Evolutionary conservation across 2,329 filamentous ascomycete genomes (phyloP), one percentile per base, ranked within the genome.

Genomic region (Allantophomopsis lycopodina): DNA sequence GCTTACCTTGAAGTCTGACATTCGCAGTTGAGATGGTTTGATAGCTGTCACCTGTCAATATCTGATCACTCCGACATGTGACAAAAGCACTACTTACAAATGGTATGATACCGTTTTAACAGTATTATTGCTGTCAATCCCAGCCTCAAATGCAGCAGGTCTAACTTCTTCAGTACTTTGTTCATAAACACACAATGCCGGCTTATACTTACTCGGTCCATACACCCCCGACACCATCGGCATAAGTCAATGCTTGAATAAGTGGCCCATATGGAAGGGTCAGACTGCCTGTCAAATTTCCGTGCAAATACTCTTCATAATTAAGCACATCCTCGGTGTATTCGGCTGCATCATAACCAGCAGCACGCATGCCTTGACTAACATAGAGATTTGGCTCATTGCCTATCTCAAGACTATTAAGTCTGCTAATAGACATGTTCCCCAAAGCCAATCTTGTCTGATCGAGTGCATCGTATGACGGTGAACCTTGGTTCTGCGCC

Each of bases 1-100:
- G 32, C 16, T 17, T 15, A 17, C 16, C 32, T 15, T 34, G 14
- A 34, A 28, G 23, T 12, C 23, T 5, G 23, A 28, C 23, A 6
- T 6, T 28, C 23, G 23, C 23, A 28, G 23, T 28, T 10, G 23
- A 28, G 23, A 28, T 28, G 5, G 23, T 28, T 28, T 28, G 23
- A 28, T 28, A 28, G 23, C 23, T 28, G 8, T 28, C 23, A 28
- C 5, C 11, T 28, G 8, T 28, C 3, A 28, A 10, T 8, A 28
- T 28, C 11, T 28, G 11, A 12, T n/a, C 3, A 34, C 12, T 17
- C 8, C 6, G 15, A 34, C 11, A 8, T 10, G 11, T 15, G 12
- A 34, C 12, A 16, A 21, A 17, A 12, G 4, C 50, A 64, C 46
- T 55, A 76, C 71, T 79, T 79, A 28, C 23, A 28, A 28, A 11